Evolutionary conservation across 2,329 filamentous ascomycete species (phyloP).

Genomic region (Colletotrichum sp.): DNA sequence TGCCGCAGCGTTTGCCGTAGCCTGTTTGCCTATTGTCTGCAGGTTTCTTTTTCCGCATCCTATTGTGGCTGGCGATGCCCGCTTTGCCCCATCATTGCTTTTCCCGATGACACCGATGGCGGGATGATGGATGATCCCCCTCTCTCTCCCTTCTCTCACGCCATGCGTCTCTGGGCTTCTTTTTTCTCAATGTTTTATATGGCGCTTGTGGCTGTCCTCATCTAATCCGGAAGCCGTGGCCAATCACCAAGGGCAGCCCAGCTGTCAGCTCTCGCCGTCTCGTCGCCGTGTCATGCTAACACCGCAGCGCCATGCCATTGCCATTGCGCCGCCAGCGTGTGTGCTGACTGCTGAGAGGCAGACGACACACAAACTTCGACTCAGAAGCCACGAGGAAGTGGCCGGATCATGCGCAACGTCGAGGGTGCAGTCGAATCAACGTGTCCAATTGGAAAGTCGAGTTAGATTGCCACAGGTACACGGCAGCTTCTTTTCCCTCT

Average conservation of each 20-base stretch:
- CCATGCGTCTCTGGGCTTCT: conserved; percentile 4
- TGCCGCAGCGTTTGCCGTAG: neutral
- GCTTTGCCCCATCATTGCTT: neutral
- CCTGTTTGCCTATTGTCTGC: neutral
- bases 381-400: neutral
- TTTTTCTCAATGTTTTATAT: conserved; percentile 1
- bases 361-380: neutral
- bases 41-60: conserved; percentile 1
- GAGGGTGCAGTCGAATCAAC: neutral
- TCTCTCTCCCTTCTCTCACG: conserved; percentile 2
- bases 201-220: conserved; percentile 15
- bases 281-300: neutral
- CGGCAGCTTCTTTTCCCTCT: conserved; percentile 1
- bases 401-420: neutral
- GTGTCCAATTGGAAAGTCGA: neutral
- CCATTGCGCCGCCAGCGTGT: neutral
- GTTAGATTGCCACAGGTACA: conserved; percentile 9
- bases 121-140: conserved; percentile 12
- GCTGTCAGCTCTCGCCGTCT: conserved; percentile 7
- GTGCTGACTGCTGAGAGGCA: neutral
- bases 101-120: neutral
- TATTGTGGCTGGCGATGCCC: conserved; percentile 6
- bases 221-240: neutral
- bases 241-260: conserved; percentile 5
- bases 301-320: neutral